phyloP scores from a whole-genome alignment of 2,329 filamentous ascomycete species.

The Colletotrichum sp. region DNA sequence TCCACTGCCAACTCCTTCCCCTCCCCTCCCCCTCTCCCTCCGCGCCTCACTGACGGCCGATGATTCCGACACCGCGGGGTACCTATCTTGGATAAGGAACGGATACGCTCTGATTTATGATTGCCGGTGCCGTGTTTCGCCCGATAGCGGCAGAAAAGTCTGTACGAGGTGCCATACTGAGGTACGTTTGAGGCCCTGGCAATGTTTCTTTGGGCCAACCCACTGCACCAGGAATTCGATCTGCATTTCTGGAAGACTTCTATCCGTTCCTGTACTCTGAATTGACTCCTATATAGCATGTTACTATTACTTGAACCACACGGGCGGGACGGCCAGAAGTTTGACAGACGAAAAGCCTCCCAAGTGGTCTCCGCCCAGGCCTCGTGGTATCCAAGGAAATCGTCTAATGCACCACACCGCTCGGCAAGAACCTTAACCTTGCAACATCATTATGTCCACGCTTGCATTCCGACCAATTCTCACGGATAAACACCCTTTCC shows the following conservation, averaged over 20 bases:
- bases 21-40: not conserved
- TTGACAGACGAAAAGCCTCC: not conserved
- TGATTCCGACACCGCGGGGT: not conserved
- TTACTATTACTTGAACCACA: not conserved
- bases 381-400: not conserved
- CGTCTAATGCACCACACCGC: not conserved
- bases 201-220: not conserved
- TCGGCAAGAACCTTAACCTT: not conserved
- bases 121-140: not conserved
- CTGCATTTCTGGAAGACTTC: not conserved
- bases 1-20: not conserved
- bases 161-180: not conserved
- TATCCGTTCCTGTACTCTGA: not conserved
- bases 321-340: not conserved
- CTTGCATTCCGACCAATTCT: not conserved
- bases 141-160: not conserved
- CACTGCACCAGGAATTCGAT: not conserved
- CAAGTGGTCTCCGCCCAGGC: not conserved
- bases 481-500: not conserved
- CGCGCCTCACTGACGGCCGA: not conserved
- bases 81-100: not conserved
- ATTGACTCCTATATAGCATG: not conserved
- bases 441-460: not conserved
- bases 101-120: not conserved
- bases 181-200: not conserved